Base-by-base conservation (phyloP, 345 rosid genomes). In the Eutrema heterophyllum region DNA sequence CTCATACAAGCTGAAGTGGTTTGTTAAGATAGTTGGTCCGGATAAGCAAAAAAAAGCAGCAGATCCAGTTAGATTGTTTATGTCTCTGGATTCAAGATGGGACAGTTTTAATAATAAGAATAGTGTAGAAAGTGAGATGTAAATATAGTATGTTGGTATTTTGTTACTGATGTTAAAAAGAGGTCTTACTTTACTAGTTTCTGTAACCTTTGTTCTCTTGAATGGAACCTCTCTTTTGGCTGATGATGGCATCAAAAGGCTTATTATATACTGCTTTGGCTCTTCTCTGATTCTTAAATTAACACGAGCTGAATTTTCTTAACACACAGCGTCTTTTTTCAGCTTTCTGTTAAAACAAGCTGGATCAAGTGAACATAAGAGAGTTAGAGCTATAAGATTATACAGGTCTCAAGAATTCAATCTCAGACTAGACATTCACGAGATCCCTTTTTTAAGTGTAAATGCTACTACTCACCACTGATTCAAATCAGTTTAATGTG, bases 1-100 rank as follows among this genome's bases (percentile, higher is more conserved):
- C 9, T 7, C 62, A 33, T 33, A 56, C 43, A 33, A 15, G 4
- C 26, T 0, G 5, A 9, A 33, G 27, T 56, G 62, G 40, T 7
- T 14, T 4, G 24, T n/a, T 0, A 46, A 46, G 24, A 46, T 55
- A 32, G 33, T 26, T 51, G 32, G 66, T 60, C 21, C 32, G 3
- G 41, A 36, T 58, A 35, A 63, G 64, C 56, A 6, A n/a, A 72
- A 62, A 13, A 1, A 70, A 57, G 57, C 7, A 57, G 57, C 7
- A 1, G 40, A 64, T 73, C 49, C 70, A 44, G 64, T 64, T 44
- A 54, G 57, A n/a, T n/a, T 73, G 41, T 73, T 65, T 29, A 73
- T 45, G 65, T 56, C 41, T 36, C 15, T 65, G 58, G 71, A 73
- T 73, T 73, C 77, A 73, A 56, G 41, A 46, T 38, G 77, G 57